Conservation (phyloP, 495 filamentous ascomycete genomes). For the Xylaria acuta region DNA sequence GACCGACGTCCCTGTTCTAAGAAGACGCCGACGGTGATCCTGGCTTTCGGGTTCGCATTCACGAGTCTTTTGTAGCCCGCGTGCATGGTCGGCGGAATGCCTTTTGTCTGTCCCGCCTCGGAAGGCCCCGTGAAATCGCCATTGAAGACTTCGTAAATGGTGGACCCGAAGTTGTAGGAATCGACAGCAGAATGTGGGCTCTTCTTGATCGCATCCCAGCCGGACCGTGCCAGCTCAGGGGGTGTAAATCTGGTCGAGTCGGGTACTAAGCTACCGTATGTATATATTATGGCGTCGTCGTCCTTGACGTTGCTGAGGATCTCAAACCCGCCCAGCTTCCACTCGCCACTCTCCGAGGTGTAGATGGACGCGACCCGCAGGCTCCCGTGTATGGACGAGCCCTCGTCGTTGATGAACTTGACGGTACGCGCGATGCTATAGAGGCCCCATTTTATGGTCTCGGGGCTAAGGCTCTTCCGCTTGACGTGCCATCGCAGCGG, state of each 20-base stretch:
- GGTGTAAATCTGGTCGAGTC: conserved; percentile 81
- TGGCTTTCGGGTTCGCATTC: conserved; percentile 85
- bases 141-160: conserved; percentile 93
- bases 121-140: conserved; percentile 73
- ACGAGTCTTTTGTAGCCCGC: conserved; percentile 86
- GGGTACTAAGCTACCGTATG: conserved; percentile 83
- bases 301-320: conserved; percentile 94
- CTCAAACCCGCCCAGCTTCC: conserved; percentile 95
- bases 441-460: conserved; percentile 95
- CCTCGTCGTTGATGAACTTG: conserved; percentile 95
- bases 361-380: conserved; percentile 85
- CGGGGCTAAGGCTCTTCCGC: conserved; percentile 79
- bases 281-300: conserved; percentile 89
- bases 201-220: conserved; percentile 88
- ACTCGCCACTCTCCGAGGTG: conserved; percentile 93
- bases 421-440: conserved; percentile 86
- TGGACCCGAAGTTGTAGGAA: conserved; percentile 81
- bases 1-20: conserved; percentile 84
- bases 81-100: conserved; percentile 85
- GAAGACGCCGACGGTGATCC: conserved; percentile 84
- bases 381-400: conserved; percentile 85
- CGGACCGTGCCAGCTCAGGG: conserved; percentile 82
- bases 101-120: conserved; percentile 82
- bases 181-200: conserved; percentile 82
- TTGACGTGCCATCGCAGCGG: conserved; percentile 87